Evolutionary conservation across 345 rosid genomes (phyloP).

Genomic region (Camelina neglecta): DNA sequence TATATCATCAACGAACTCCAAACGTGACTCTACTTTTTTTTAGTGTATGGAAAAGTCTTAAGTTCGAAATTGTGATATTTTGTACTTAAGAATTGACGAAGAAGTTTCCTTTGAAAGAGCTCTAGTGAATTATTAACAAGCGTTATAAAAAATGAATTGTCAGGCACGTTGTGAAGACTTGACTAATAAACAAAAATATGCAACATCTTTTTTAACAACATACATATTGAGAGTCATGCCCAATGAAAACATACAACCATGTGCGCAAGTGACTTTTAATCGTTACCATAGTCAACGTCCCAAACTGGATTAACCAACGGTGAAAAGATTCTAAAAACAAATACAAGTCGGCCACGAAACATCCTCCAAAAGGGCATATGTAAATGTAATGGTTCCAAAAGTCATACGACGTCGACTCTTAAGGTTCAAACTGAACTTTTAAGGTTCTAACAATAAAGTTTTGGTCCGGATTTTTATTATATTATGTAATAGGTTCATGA

Average conservation of each 20-base stretch:
- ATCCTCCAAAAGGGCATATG: background rate
- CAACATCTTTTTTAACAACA: background rate
- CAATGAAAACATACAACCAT: background rate
- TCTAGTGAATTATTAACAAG: conserved; percentile 7
- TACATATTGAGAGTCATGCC: background rate
- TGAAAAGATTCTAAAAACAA: background rate
- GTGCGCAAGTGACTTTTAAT: background rate
- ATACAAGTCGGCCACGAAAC: background rate
- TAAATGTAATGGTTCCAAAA: background rate
- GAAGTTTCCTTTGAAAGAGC: background rate
- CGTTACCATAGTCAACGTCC: background rate
- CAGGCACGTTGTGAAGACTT: background rate
- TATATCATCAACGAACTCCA: conserved; percentile 6
- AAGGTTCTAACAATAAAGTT: background rate
- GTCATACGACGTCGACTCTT: no score
- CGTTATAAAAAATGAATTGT: background rate
- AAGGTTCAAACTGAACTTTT: background rate
- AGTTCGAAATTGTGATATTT: conserved; percentile 12
- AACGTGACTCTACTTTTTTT: conserved; percentile 2
- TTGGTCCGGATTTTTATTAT: background rate
- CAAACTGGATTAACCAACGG: background rate
- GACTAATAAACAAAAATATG: background rate
- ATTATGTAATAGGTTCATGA: background rate
- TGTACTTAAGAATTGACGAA: background rate
- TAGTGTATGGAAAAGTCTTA: background rate